Evolutionary conservation across 441 rosid genomes (phyloP).

Genomic region (Corymbia calophylla): DNA sequence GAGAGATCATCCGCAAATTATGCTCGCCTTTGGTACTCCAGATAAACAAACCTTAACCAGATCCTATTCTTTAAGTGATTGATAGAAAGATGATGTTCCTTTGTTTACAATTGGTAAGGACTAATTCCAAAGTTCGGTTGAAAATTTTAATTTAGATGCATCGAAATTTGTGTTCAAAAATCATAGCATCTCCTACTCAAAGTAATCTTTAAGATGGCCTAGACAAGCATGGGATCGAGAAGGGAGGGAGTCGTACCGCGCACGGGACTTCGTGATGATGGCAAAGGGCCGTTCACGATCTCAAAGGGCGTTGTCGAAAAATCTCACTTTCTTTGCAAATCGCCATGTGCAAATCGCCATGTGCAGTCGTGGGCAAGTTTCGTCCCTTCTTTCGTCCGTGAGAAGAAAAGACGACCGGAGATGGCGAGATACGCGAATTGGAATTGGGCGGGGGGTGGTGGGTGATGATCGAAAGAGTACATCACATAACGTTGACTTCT

Average conservation of each 20-base stretch:
- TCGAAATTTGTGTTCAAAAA: background rate
- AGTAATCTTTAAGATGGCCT: fast-evolving
- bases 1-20: background rate
- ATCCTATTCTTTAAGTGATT: background rate
- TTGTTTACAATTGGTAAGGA: background rate
- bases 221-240: background rate
- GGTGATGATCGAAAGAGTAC: background rate
- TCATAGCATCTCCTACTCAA: fast-evolving
- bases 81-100: background rate
- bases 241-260: background rate
- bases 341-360: background rate
- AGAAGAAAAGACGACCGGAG: background rate
- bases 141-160: background rate
- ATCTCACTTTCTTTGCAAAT: background rate
- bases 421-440: background rate
- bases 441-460: background rate
- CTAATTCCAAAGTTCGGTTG: background rate
- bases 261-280: background rate
- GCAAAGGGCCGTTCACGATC: background rate
- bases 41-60: background rate
- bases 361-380: background rate
- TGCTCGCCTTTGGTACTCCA: background rate
- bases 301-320: background rate
- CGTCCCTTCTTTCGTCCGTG: background rate
- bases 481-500: background rate